Conservation (phyloP, 176 grass and related monocot species). For the Zea luxurians region DNA sequence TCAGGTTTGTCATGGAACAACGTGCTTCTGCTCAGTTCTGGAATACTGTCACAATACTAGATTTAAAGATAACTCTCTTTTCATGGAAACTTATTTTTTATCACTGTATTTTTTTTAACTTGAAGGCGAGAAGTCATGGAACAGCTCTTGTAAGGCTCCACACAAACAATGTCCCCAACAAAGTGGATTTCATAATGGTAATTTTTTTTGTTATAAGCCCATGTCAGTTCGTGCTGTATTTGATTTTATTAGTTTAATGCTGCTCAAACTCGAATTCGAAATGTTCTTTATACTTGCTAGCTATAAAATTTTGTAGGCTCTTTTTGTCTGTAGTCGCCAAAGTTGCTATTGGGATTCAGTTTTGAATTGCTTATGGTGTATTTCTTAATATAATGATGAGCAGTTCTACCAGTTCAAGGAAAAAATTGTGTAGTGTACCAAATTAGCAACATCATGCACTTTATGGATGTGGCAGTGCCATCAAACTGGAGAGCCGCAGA, state of each 20-base stretch:
- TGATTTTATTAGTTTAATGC: conserved; percentile 6
- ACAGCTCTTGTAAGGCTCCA: conserved; percentile 77
- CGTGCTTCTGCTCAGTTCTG: conserved; percentile 31
- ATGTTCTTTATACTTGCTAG: conserved; percentile 9
- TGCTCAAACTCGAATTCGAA: conserved; percentile 17
- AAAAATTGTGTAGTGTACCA: not conserved
- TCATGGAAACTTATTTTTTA: conserved; percentile 30
- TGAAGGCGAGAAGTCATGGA: conserved; percentile 76
- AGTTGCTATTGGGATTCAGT: not conserved
- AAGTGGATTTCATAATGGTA: conserved; percentile 88
- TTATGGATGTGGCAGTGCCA: not conserved
- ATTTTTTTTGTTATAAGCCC: conserved; percentile 33
- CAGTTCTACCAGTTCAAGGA: not conserved
- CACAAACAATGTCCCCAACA: conserved; percentile 59
- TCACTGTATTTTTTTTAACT: conserved; percentile 3
- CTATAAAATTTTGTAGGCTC: conserved; percentile 1
- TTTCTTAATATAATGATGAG: not conserved
- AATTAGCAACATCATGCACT: not conserved
- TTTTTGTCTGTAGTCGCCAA: not conserved
- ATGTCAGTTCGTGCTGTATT: conserved; percentile 7
- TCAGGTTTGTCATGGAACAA: conserved; percentile 46
- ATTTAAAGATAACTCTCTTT: conserved; percentile 26
- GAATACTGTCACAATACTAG: conserved; percentile 3
- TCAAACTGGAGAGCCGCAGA: not conserved
- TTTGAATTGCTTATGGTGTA: not conserved